Percentiles rank a stretch among this genome's conserved stretches.
Conservation (phyloP, 2,329 filamentous ascomycete genomes). For the Torrubiella hemipterigena region DNA sequence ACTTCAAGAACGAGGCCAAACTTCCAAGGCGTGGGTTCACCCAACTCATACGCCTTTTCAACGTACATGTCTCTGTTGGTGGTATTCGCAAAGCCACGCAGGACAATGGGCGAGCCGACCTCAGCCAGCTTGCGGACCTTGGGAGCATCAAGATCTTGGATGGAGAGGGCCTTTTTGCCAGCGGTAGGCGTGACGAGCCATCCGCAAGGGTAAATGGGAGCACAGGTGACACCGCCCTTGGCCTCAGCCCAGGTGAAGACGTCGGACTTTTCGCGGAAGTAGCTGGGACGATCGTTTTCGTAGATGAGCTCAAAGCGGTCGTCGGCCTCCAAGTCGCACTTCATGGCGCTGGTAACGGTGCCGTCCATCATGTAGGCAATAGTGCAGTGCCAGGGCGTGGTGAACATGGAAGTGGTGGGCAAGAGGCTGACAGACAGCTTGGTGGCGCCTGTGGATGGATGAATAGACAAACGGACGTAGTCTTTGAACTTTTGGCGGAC, state of each 20-base stretch:
- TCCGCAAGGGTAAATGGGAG: conserved; percentile 35
- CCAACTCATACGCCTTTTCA: conserved; percentile 32
- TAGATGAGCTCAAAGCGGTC: conserved; percentile 11
- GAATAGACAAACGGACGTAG: conserved; percentile 17
- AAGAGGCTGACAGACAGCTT: conserved; percentile 18
- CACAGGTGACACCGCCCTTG: conserved; percentile 23
- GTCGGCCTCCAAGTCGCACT: conserved; percentile 14
- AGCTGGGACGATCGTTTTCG: conserved; percentile 12
- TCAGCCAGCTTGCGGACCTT: conserved; percentile 35
- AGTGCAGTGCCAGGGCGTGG: conserved; percentile 20
- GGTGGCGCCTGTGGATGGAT: conserved; percentile 13
- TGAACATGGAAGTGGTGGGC: conserved; percentile 16
- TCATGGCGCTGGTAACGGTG: conserved; percentile 13
- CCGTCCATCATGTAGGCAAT: conserved; percentile 11
- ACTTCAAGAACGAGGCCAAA: conserved; percentile 39
- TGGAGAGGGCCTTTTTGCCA: conserved; percentile 18
- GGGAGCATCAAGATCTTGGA: conserved; percentile 28
- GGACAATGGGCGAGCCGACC: conserved; percentile 37
- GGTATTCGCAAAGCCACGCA: conserved; percentile 38
- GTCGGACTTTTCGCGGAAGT: conserved; percentile 9
- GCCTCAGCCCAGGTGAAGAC: conserved; percentile 8
- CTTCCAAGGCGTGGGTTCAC: conserved; percentile 35
- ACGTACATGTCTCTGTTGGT: conserved; percentile 31
- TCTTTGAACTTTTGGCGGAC: conserved; percentile 14
- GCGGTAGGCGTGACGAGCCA: conserved; percentile 24